A percentile compares a stretch with the other conserved stretches of the same genome.
phyloP scores from a whole-genome alignment of 495 filamentous ascomycete species.

The Neurospora tetrasperma region DNA sequence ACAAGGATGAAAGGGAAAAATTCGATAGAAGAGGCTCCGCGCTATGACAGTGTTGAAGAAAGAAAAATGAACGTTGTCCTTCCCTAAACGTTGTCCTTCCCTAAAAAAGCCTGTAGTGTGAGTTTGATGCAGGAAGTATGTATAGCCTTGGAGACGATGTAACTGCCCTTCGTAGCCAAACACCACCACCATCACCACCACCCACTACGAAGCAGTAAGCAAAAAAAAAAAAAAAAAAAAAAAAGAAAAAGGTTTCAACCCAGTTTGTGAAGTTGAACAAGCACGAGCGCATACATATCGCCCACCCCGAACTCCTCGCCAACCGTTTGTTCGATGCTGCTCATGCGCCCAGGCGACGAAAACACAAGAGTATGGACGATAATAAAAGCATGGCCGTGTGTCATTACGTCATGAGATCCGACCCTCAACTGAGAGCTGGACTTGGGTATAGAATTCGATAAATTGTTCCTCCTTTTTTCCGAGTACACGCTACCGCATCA shows the following conservation, averaged over 20 bases:
- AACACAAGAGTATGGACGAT: slow-evolving; percentile 1
- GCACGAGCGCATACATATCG: neutral
- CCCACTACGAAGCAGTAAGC: neutral
- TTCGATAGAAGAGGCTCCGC: neutral
- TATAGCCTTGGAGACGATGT: neutral
- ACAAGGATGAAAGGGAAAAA: neutral
- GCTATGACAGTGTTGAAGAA: neutral
- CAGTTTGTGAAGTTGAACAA: neutral
- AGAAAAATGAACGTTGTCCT: neutral
- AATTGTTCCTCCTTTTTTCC: slow-evolving; percentile 3
- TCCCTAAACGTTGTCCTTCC: neutral
- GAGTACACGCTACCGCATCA: slow-evolving; percentile 30
- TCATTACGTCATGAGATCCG: slow-evolving; percentile 25
- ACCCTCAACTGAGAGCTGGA: slow-evolving; percentile 9
- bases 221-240: neutral
- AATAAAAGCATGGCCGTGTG: slow-evolving; percentile 21
- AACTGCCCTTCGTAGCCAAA: neutral
- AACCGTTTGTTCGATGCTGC: neutral
- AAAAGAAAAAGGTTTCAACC: neutral
- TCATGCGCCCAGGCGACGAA: neutral
- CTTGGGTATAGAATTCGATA: slow-evolving; percentile 18
- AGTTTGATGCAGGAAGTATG: neutral
- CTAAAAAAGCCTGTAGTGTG: neutral
- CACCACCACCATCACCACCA: neutral
- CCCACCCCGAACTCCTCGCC: neutral